A percentile compares a stretch with the other conserved stretches of the same genome.
phyloP scores from a whole-genome alignment of 2,329 filamentous ascomycete genomes.

The Trichoderma oligosporum region DNA sequence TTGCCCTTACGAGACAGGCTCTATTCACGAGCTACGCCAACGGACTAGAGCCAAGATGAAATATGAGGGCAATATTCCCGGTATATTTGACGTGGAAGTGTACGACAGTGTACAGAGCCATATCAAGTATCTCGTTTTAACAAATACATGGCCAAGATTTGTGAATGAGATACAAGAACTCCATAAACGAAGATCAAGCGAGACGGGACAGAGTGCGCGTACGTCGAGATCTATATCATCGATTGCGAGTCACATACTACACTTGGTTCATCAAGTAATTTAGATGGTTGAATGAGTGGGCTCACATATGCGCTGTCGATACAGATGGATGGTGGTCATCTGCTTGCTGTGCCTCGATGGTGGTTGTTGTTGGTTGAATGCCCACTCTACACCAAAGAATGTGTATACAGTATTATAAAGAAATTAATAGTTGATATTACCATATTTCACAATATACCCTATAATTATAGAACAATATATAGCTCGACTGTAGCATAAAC shows the following conservation, averaged over 20 bases:
- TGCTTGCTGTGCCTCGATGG: too few species aligned
- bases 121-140: conserved; percentile 63
- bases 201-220: conserved; percentile 12
- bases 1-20: neutral
- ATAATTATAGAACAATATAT: neutral
- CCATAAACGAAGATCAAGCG: conserved; percentile 16
- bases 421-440: neutral
- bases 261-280: neutral
- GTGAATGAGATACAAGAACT: conserved; percentile 31
- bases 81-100: conserved; percentile 45
- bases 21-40: neutral
- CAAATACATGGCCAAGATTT: conserved; percentile 64
- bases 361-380: neutral
- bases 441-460: too few species aligned
- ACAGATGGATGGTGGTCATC: neutral
- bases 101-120: conserved; percentile 56
- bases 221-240: conserved; percentile 5
- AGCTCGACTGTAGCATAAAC: neutral
- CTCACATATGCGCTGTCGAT: too few species aligned
- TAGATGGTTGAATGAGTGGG: neutral
- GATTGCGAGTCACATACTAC: neutral
- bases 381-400: neutral
- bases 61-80: conserved; percentile 43
- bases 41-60: neutral
- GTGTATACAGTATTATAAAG: neutral